Percentiles rank a stretch among this genome's conserved stretches.
Conservation (phyloP, 305 asterid genomes). For the Fraxinus platypoda region DNA sequence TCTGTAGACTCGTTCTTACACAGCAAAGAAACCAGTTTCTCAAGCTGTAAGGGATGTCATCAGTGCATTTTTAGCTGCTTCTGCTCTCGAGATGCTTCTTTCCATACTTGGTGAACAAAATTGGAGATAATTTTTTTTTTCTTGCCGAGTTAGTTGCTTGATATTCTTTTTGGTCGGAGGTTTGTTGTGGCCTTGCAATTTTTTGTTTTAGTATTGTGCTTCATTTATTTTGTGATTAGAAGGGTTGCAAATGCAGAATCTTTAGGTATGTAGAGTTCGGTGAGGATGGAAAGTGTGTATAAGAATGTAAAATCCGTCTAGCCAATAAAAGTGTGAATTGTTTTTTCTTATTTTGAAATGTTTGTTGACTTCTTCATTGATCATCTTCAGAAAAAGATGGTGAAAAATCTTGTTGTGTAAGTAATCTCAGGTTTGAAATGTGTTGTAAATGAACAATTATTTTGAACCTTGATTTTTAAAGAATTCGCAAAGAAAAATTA, state of each 20-base stretch:
- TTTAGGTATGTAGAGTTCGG: neutral
- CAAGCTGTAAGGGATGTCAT: constrained; percentile 35
- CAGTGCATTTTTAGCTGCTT: constrained; percentile 59
- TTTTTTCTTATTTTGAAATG: neutral
- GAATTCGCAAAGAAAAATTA: neutral
- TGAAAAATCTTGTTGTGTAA: neutral
- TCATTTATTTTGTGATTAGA: neutral
- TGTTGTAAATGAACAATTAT: neutral
- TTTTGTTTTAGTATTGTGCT: neutral
- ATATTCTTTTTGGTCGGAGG: constrained; percentile 44
- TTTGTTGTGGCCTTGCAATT: neutral
- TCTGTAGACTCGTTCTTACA: constrained; percentile 22
- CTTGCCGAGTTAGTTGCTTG: constrained; percentile 32
- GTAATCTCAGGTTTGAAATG: neutral
- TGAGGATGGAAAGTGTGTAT: neutral
- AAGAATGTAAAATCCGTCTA: neutral
- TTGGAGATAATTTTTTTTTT: constrained; percentile 11
- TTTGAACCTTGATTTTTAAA: neutral
- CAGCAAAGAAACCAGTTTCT: constrained; percentile 27
- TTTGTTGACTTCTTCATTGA: neutral
- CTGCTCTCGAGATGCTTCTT: constrained; percentile 44
- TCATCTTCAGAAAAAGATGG: neutral
- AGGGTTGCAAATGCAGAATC: neutral
- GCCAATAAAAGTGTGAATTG: neutral
- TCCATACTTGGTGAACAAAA: constrained; percentile 18